phyloP scores from a whole-genome alignment of 257 asterid genomes.

The Solanum paucissectum region DNA sequence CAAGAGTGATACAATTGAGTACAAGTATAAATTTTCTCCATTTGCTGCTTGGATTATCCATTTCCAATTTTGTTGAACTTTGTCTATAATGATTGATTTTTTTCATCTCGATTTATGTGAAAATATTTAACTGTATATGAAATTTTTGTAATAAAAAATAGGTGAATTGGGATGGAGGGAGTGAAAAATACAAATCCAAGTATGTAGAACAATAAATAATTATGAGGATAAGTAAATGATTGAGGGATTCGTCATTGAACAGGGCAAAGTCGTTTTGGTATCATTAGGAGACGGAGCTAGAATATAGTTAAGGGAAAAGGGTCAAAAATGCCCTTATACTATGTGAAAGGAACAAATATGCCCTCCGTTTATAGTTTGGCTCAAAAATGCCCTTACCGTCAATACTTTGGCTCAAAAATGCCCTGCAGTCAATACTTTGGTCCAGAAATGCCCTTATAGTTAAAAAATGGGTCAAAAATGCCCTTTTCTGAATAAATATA shows the following conservation, averaged over 20 bases:
- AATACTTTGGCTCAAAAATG: too few species aligned
- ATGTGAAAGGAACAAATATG: too few species aligned
- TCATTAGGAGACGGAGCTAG: neutral
- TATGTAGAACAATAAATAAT: neutral
- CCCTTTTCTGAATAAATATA: too few species aligned
- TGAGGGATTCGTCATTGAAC: neutral
- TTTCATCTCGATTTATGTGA: neutral
- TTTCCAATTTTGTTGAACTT: neutral
- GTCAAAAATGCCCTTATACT: too few species aligned
- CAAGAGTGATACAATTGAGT: constrained; percentile 2
- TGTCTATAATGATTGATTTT: too few species aligned
- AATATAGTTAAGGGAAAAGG: neutral
- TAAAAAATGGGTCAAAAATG: too few species aligned
- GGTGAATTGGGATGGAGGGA: neutral
- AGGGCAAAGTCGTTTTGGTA: neutral
- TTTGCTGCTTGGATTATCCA: neutral
- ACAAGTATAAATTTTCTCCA: neutral
- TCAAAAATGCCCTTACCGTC: too few species aligned
- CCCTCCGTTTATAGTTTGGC: too few species aligned
- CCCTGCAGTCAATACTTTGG: too few species aligned
- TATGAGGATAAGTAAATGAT: neutral
- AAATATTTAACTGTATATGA: neutral
- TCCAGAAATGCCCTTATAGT: too few species aligned
- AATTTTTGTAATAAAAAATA: neutral
- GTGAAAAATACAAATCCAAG: neutral